Conservation (phyloP, 176 grass and related monocot species). For the Olyra latifolia region DNA sequence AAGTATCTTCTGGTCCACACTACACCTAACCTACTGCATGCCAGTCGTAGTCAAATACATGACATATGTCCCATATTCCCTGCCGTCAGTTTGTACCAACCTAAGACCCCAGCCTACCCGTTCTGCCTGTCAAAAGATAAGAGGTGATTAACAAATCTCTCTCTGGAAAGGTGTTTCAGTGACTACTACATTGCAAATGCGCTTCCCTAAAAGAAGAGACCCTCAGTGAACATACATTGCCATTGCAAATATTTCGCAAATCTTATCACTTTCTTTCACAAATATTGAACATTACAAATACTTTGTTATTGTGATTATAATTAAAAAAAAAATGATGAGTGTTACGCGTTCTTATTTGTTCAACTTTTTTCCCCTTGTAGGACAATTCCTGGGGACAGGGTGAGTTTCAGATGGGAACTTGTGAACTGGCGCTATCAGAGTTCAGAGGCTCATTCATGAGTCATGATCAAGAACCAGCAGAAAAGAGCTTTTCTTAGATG, state of each 20-base stretch:
- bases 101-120: background rate
- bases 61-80: conserved; percentile 25
- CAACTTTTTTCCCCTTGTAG: background rate
- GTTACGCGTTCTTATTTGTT: background rate
- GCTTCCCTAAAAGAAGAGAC: background rate
- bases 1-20: conserved; percentile 43
- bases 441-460: conserved; percentile 17
- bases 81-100: conserved; percentile 13
- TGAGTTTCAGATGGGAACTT: background rate
- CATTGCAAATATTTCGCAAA: conserved; percentile 2
- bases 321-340: background rate
- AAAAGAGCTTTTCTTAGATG: conserved; percentile 38
- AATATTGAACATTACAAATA: background rate
- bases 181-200: background rate
- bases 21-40: conserved; percentile 39
- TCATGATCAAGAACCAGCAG: conserved; percentile 24
- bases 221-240: background rate
- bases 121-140: background rate
- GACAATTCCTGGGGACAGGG: background rate
- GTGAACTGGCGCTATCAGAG: conserved; percentile 9
- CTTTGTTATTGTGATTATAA: background rate
- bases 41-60: conserved; percentile 33
- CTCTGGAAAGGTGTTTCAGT: conserved; percentile 2
- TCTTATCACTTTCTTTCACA: background rate
- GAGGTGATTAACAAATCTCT: background rate